Percentiles rank a stretch among this genome's conserved stretches.
These are phyloP conservation scores for Fusarium sp. DNA, from an alignment of 2,329 filamentous ascomycete genomes.

Conservation along the genomic window DNA sequence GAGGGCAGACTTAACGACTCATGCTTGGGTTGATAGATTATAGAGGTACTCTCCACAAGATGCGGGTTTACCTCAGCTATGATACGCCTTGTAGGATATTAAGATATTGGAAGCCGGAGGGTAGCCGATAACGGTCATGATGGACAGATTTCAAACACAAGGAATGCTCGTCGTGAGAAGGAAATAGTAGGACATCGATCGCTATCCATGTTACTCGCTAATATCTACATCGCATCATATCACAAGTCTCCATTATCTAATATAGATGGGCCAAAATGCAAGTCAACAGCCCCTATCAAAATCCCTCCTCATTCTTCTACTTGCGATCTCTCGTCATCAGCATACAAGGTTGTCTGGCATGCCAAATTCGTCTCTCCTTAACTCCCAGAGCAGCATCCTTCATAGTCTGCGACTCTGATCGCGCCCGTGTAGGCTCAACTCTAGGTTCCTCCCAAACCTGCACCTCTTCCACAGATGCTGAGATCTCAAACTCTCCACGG, in stretches of 20 bases:
- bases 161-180: background rate
- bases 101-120: too few relatives aligned
- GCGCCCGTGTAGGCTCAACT: conserved; percentile 49
- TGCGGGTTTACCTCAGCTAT: too few relatives aligned
- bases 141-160: too few relatives aligned
- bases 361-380: conserved; percentile 72
- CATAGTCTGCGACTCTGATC: conserved; percentile 67
- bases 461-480: conserved; percentile 84
- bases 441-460: conserved; percentile 59
- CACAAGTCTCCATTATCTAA: conserved; percentile 22
- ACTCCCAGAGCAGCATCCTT: conserved; percentile 69
- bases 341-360: conserved; percentile 67
- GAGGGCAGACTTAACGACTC: too few relatives aligned
- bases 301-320: conserved; percentile 25
- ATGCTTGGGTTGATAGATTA: too few relatives aligned
- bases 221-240: conserved; percentile 22
- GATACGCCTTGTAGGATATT: too few relatives aligned
- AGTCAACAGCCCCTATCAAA: background rate
- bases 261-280: conserved; percentile 1
- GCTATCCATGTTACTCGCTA: conserved; percentile 20
- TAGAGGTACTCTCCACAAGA: too few relatives aligned
- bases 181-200: conserved; percentile 9
- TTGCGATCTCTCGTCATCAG: conserved; percentile 63
- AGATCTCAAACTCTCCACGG: conserved; percentile 84
- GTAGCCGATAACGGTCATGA: too few relatives aligned